Conservation (phyloP, 345 rosid species). For the Erucastrum elatum region DNA sequence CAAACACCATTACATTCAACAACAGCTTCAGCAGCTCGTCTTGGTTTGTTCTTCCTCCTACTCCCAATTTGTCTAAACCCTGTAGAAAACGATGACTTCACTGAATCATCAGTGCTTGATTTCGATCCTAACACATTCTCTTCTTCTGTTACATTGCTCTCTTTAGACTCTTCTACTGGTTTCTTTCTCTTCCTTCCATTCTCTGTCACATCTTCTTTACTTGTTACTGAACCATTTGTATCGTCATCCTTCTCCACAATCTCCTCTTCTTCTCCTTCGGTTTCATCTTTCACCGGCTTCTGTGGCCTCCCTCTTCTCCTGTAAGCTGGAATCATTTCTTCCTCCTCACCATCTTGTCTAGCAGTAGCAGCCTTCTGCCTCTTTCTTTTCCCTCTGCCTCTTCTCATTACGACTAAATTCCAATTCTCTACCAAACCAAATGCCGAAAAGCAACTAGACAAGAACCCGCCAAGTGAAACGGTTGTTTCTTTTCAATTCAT, state of each 20-base stretch:
- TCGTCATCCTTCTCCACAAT: conserved; percentile 32
- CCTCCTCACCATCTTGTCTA: conserved; percentile 68
- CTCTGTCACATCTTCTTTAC: conserved; percentile 47
- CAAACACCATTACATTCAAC: conserved; percentile 62
- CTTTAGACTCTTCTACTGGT: conserved; percentile 48
- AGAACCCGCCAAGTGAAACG: conserved; percentile 6
- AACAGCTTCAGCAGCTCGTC: conserved; percentile 83
- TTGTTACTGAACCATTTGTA: conserved; percentile 42
- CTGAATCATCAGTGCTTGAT: conserved; percentile 47
- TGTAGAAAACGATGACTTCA: conserved; percentile 38
- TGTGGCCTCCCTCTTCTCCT: conserved; percentile 75
- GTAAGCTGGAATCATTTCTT: conserved; percentile 55
- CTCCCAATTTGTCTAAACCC: conserved; percentile 69
- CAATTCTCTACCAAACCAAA: background rate
- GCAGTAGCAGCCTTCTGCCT: conserved; percentile 49
- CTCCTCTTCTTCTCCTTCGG: conserved; percentile 35
- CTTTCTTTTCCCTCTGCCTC: conserved; percentile 78
- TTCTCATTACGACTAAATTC: conserved; percentile 29
- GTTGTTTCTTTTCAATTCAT: background rate
- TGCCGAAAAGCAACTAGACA: conserved; percentile 13
- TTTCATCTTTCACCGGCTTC: conserved; percentile 49
- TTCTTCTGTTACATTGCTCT: conserved; percentile 50
- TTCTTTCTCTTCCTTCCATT: conserved; percentile 60
- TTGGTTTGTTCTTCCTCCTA: conserved; percentile 79
- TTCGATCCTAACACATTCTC: conserved; percentile 51